Base-by-base conservation (phyloP, 495 filamentous ascomycete genomes). In the Zalerion maritima region DNA sequence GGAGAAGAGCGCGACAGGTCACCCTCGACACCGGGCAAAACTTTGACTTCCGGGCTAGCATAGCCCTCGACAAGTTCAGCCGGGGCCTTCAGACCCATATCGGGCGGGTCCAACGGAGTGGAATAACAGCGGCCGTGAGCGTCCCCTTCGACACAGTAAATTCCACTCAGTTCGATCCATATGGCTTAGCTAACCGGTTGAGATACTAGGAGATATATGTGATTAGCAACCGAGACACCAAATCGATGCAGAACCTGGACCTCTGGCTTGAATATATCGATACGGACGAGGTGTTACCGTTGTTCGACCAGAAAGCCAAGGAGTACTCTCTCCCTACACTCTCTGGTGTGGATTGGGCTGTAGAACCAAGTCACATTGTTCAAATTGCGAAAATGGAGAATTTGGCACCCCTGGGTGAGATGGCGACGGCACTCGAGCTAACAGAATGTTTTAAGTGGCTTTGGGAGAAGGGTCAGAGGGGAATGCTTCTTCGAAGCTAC, bases 161-260 rank as follows among this genome's bases (percentile, higher is more conserved):
- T n/a, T n/a, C n/a, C n/a, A n/a, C n/a, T 38, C 11, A 25, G 6
- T 16, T 28, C 7, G 21, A 34, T 12, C 12, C 21, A 35, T 13
- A 22, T 42, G 18, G 29, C 10, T 14, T 18, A 13, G 22, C 13
- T 11, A 18, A 29, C 27, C 19, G 4, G 19, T 17, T 8, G 13
- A 9, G 4, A 24, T 23, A 17, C 1, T 25, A 61, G 58, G 64
- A 67, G 37, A 47, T 67, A 1, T 67, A 67, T 31, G 55, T 65
- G 6, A 69, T 67, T 29, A 66, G 55, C 33, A 69, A 69, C 36
- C 43, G 58, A 34, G 64, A 69, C 30, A 36, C 54, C 26, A 35
- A 47, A n/a, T 59, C 60, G 0, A 47, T 66, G 32, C 45, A 45
- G 4, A 40, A 41, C 14, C 52, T 66, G n/a, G 63, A 69, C 38